Evolutionary conservation across 306 rosid genomes (phyloP).

Genomic region (Calophaca sinica): DNA sequence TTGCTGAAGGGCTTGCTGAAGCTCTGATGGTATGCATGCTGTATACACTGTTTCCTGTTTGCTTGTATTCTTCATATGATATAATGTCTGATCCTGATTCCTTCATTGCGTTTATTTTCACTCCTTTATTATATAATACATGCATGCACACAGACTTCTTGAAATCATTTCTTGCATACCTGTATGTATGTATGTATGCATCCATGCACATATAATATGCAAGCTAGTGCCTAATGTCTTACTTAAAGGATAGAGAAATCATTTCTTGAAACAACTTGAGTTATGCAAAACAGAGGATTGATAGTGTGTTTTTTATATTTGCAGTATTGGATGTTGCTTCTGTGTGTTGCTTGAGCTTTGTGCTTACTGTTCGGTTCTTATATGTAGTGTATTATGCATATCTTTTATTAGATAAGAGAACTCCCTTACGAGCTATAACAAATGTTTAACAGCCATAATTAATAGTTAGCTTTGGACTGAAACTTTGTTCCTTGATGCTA

Average conservation of each 20-base stretch:
- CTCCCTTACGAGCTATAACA: background rate
- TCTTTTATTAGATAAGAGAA: background rate
- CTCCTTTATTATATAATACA: background rate
- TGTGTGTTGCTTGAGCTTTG: background rate
- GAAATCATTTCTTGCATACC: no score
- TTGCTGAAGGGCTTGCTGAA: slow-evolving; percentile 99
- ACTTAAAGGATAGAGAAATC: background rate
- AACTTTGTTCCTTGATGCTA: background rate
- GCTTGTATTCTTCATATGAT: slow-evolving; percentile 35
- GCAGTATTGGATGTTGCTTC: background rate
- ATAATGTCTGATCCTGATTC: slow-evolving; percentile 28
- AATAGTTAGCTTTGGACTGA: slow-evolving; percentile 13
- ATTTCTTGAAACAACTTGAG: background rate
- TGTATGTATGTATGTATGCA: no score
- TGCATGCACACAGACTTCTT: no score
- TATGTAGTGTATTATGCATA: background rate
- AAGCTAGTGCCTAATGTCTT: background rate
- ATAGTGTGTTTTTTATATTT: background rate
- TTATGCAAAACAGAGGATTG: background rate
- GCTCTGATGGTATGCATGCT: slow-evolving; percentile 77
- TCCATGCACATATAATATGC: no score
- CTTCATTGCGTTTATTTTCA: slow-evolving; percentile 25
- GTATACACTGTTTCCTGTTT: slow-evolving; percentile 16
- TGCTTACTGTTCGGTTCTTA: background rate
- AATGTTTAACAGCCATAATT: slow-evolving; percentile 10